Evolutionary conservation across 352 stramenopile genomes (phyloP), one percentile per base, ranked within the genome.

Genomic region (Phytophthora cajani): DNA sequence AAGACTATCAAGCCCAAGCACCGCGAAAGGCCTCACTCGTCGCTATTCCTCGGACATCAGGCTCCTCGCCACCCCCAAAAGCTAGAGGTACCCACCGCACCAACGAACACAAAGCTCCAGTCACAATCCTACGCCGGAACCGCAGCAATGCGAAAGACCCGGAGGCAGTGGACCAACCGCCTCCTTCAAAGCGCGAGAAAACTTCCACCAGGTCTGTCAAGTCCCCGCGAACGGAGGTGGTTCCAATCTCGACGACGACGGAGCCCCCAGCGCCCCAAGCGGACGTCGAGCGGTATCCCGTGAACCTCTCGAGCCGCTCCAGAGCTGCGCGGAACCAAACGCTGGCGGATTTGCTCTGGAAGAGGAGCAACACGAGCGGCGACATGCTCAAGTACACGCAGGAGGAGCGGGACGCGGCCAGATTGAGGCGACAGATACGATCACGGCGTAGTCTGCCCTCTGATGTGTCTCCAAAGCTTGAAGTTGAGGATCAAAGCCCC

Each of bases 301-400:
- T 12, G 8, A 67, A 62, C 25, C 40, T 62, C 9, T 67, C 61
- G 5, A 21, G 51, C 33, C 62, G 62, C 5, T 62, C 62, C 6
- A 54, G 17, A 52, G 52, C 62, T 23, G 51, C 36, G 30, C 38
- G 27, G 1, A 55, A 56, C 52, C 42, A 19, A 50, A 68, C 52
- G 27, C 49, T 68, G 12, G 52, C 62, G 1, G 62, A 68, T 57
- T 36, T 62, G 17, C n/a, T 68, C 8, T 68, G 40, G 62, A 68
- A 62, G 8, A 32, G 52, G n/a, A 68, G 52, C 52, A 56, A 62
- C 42, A 62, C 62, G 3, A 52, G 19, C 46, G 46, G 46, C n/a
- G 46, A 52, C n/a, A 52, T 52, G 46, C 46, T 52, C 46, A 23
- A 27, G 14, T 10, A 52, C 30, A 68, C 51, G 1, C 27, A 68